phyloP scores from a whole-genome alignment of 768 basidiomycete genomes.

The Boletales sp. region DNA sequence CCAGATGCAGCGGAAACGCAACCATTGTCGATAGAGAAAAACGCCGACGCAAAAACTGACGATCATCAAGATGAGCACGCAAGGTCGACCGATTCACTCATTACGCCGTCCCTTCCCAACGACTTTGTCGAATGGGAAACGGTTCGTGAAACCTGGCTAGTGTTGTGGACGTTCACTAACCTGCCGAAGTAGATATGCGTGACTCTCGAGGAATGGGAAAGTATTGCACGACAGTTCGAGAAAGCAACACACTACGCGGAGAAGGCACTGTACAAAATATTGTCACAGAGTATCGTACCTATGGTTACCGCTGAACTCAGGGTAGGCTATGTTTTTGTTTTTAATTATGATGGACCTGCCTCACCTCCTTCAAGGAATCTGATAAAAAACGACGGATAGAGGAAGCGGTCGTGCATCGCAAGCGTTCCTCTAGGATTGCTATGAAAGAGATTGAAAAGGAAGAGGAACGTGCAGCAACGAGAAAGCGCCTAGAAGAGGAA shows the following conservation, averaged over 20 bases:
- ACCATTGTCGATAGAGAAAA: neutral
- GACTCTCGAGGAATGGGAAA: constrained; percentile 82
- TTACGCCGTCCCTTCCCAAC: constrained; percentile 32
- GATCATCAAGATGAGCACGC: constrained; percentile 2
- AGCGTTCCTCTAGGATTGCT: constrained; percentile 88
- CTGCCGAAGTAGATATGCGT: constrained; percentile 64
- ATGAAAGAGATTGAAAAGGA: constrained; percentile 77
- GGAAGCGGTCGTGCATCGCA: constrained; percentile 77
- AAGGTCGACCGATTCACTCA: neutral
- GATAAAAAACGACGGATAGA: constrained; percentile 61
- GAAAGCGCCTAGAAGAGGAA: constrained; percentile 59
- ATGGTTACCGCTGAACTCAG: constrained; percentile 62
- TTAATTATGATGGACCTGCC: neutral
- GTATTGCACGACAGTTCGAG: constrained; percentile 69
- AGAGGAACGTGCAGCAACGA: constrained; percentile 58
- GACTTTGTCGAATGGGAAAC: constrained; percentile 90
- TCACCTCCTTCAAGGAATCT: constrained; percentile 45
- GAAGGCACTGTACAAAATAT: constrained; percentile 67
- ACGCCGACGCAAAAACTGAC: neutral
- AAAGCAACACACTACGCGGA: constrained; percentile 77
- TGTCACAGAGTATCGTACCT: constrained; percentile 67
- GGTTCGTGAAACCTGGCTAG: constrained; percentile 41
- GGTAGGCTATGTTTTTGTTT: constrained; percentile 34
- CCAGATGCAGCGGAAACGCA: constrained; percentile 2
- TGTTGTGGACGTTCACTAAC: neutral